Conservation (phyloP, 495 filamentous ascomycete genomes). For the Aspergillus conjunctus region DNA sequence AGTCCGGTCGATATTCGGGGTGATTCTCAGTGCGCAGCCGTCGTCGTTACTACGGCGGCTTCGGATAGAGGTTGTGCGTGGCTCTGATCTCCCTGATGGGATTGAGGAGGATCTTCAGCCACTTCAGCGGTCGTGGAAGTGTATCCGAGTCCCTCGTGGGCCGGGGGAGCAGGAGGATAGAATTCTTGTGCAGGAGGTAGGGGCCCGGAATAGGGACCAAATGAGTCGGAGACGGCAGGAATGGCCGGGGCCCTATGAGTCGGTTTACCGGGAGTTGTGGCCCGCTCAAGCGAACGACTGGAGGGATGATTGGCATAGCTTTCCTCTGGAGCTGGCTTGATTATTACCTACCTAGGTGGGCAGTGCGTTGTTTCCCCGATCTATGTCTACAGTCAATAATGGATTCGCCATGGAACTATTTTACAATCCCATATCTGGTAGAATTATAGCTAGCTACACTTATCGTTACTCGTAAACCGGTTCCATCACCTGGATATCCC, state of each 20-base stretch:
- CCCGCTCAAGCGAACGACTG: neutral
- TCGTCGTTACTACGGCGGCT: neutral
- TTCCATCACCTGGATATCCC: too few species aligned
- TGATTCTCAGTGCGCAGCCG: neutral
- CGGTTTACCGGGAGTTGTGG: neutral
- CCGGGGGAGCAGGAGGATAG: too few species aligned
- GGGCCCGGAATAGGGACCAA: neutral
- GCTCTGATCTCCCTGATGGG: neutral
- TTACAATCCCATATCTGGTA: too few species aligned
- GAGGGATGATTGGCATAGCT: conserved; percentile 8
- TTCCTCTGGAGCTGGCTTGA: neutral
- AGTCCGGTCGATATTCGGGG: neutral
- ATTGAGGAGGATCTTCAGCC: neutral
- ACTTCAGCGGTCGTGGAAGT: neutral
- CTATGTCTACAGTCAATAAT: too few species aligned
- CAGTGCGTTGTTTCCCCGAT: too few species aligned
- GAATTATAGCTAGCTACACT: too few species aligned
- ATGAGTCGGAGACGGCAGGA: neutral
- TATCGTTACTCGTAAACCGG: too few species aligned
- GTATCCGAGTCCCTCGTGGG: neutral
- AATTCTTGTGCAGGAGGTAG: neutral
- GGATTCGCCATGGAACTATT: too few species aligned
- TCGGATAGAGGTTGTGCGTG: neutral
- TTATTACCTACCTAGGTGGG: too few species aligned
- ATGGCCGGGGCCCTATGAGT: neutral